phyloP scores from a whole-genome alignment of 768 basidiomycete species.

The Kwoniella mangroviensis region DNA sequence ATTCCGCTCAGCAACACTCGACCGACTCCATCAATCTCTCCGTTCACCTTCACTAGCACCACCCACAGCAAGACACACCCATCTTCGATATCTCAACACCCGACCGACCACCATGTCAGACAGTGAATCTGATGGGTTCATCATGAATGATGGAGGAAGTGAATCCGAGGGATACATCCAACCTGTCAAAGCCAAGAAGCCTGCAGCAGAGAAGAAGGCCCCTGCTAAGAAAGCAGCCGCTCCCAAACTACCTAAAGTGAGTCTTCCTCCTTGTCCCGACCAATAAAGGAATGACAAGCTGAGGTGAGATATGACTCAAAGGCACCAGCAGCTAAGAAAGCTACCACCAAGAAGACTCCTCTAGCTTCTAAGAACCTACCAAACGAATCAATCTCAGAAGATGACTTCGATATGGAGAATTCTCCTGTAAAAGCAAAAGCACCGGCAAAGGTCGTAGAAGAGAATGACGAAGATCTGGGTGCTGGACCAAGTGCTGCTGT shows the following conservation, averaged over 20 bases:
- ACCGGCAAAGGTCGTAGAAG: slow-evolving; percentile 64
- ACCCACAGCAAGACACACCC: background rate
- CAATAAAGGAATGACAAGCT: background rate
- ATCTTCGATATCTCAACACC: background rate
- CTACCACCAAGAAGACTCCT: slow-evolving; percentile 59
- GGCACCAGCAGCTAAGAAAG: slow-evolving; percentile 43
- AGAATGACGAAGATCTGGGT: slow-evolving; percentile 45
- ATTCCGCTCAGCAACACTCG: background rate
- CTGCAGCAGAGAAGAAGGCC: slow-evolving; percentile 31
- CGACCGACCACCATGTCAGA: slow-evolving; percentile 41
- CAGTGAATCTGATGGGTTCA: slow-evolving; percentile 35
- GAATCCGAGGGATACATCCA: slow-evolving; percentile 46
- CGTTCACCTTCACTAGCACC: background rate
- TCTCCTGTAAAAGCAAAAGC: slow-evolving; percentile 66
- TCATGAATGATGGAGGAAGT: slow-evolving; percentile 37
- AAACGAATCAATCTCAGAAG: slow-evolving; percentile 51
- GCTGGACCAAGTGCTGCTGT: slow-evolving; percentile 30
- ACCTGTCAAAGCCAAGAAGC: slow-evolving; percentile 32
- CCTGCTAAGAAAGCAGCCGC: slow-evolving; percentile 36
- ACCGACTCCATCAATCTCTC: background rate
- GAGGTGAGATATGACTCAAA: background rate
- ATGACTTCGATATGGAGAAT: slow-evolving; percentile 33
- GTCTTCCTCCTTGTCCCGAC: slow-evolving; percentile 9
- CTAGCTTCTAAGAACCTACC: slow-evolving; percentile 49
- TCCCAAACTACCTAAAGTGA: slow-evolving; percentile 34